A percentile compares a stretch with the other conserved stretches of the same genome.
These are phyloP conservation scores for Globisporangium carolinianum DNA, from an alignment of 352 stramenopile species.

Conservation along the genomic window DNA sequence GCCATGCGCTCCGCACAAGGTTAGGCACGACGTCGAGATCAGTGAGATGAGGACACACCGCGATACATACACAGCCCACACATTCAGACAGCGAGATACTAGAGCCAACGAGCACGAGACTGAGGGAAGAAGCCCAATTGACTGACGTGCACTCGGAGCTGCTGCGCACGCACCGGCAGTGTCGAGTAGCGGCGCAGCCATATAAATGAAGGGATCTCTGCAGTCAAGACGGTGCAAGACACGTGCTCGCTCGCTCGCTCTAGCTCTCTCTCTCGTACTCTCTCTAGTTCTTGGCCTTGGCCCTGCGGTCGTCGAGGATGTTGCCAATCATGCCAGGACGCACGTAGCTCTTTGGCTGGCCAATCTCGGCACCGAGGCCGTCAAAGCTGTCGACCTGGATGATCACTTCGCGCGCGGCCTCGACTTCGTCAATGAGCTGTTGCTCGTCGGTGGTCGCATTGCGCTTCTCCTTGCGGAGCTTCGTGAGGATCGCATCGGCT, in stretches of 20 bases:
- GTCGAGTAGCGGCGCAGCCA: too few species aligned
- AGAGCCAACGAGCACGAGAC: too few species aligned
- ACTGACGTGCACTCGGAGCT: too few species aligned
- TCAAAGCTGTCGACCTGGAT: slow-evolving; percentile 96
- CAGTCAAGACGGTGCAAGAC: neutral
- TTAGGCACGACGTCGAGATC: too few species aligned
- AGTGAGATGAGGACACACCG: too few species aligned
- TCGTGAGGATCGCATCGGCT: slow-evolving; percentile 89
- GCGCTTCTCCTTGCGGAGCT: slow-evolving; percentile 93
- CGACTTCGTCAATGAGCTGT: slow-evolving; percentile 92
- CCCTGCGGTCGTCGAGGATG: slow-evolving; percentile 26
- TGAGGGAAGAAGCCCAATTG: too few species aligned
- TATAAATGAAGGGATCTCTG: slow-evolving; percentile 8
- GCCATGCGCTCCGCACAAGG: too few species aligned
- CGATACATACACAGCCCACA: too few species aligned
- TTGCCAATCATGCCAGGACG: slow-evolving; percentile 79
- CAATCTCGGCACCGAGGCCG: slow-evolving; percentile 76
- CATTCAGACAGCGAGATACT: too few species aligned
- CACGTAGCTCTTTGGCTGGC: slow-evolving; percentile 82
- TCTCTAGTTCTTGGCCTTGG: slow-evolving; percentile 23
- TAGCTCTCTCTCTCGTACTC: neutral
- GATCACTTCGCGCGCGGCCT: slow-evolving; percentile 93
- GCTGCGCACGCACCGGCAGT: too few species aligned
- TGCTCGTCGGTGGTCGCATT: slow-evolving; percentile 90
- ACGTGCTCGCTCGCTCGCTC: too few species aligned